A percentile compares a stretch with the other conserved stretches of the same genome.
phyloP scores from a whole-genome alignment of 805 yeast genomes.

The Candida sithepensis region DNA sequence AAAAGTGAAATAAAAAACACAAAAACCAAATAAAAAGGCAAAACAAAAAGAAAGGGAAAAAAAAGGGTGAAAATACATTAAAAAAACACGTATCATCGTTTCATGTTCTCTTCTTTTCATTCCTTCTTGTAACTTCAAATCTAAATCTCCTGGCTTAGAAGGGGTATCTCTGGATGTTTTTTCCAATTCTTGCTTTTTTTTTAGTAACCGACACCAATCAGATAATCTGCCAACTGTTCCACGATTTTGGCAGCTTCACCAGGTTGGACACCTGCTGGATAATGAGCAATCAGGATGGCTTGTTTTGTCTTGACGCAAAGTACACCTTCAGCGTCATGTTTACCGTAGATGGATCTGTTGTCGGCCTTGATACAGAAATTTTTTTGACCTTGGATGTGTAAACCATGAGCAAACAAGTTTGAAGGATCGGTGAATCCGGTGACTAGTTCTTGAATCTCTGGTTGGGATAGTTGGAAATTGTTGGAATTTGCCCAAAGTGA shows the following conservation, averaged over 20 bases:
- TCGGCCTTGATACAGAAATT: slow-evolving; percentile 88
- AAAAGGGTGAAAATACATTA: slow-evolving; percentile 4
- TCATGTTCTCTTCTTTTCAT: too few relatives aligned
- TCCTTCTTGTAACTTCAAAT: too few relatives aligned
- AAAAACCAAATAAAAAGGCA: too few relatives aligned
- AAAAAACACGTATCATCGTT: too few relatives aligned
- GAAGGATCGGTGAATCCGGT: slow-evolving; percentile 78
- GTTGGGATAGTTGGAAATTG: slow-evolving; percentile 56
- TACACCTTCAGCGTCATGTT: slow-evolving; percentile 83
- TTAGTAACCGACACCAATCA: slow-evolving; percentile 82
- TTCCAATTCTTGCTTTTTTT: too few relatives aligned
- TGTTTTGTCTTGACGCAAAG: slow-evolving; percentile 91
- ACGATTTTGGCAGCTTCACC: slow-evolving; percentile 95
- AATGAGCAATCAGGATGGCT: slow-evolving; percentile 90
- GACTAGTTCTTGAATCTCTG: slow-evolving; percentile 73
- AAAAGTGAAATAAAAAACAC: too few relatives aligned
- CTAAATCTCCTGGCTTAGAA: too few relatives aligned
- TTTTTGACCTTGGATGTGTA: slow-evolving; percentile 81
- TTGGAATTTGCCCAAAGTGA: slow-evolving; percentile 88
- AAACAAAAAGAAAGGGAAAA: background rate
- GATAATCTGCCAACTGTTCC: slow-evolving; percentile 92
- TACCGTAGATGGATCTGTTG: slow-evolving; percentile 90
- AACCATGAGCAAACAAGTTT: slow-evolving; percentile 77
- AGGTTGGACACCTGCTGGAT: slow-evolving; percentile 85
- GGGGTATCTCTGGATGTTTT: too few relatives aligned